Percentiles rank a stretch among this genome's conserved stretches.
These are phyloP conservation scores for Neurospora intermedia DNA, from an alignment of 495 filamentous ascomycete species.

Conservation along the genomic window DNA sequence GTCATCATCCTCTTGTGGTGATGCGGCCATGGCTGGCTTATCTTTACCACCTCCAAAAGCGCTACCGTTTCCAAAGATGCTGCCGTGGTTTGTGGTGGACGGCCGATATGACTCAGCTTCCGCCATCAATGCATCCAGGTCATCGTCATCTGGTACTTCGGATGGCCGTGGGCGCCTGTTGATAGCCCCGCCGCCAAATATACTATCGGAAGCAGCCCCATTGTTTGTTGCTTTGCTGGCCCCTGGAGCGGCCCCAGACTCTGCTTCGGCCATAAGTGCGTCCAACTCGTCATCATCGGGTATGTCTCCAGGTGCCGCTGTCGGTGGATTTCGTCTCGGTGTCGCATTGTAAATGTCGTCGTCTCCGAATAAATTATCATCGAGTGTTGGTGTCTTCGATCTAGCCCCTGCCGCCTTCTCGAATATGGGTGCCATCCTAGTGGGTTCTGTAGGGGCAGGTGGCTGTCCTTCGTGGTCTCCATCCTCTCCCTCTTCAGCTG, in stretches of 20 bases:
- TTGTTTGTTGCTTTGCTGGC: not conserved
- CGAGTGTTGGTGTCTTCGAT: conserved; percentile 19
- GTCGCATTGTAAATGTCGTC: conserved; percentile 36
- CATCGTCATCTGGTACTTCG: conserved; percentile 34
- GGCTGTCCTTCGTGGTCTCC: conserved; percentile 18
- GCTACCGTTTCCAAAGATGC: not conserved
- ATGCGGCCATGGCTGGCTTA: not conserved
- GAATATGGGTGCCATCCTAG: conserved; percentile 39
- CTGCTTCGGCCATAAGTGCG: conserved; percentile 38
- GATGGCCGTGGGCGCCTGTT: not conserved
- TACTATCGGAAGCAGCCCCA: conserved; percentile 8
- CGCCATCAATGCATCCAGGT: conserved; percentile 43
- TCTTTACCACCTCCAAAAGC: conserved; percentile 15
- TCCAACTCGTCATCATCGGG: conserved; percentile 41
- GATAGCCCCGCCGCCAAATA: conserved; percentile 21
- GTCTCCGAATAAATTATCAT: conserved; percentile 25
- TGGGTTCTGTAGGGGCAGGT: conserved; percentile 16
- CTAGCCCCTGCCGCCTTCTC: conserved; percentile 17
- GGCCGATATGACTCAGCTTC: conserved; percentile 28
- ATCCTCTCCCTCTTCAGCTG: conserved; percentile 42
- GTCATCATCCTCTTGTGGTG: conserved; percentile 9
- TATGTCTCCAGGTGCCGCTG: conserved; percentile 14
- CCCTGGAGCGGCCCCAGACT: conserved; percentile 15
- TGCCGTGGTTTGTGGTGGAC: not conserved
- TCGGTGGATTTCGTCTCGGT: conserved; percentile 9